Evolutionary conservation across 2,329 filamentous ascomycete genomes (phyloP), one percentile per base, ranked within the genome.

Genomic region (Pyrenochaeta sp.): DNA sequence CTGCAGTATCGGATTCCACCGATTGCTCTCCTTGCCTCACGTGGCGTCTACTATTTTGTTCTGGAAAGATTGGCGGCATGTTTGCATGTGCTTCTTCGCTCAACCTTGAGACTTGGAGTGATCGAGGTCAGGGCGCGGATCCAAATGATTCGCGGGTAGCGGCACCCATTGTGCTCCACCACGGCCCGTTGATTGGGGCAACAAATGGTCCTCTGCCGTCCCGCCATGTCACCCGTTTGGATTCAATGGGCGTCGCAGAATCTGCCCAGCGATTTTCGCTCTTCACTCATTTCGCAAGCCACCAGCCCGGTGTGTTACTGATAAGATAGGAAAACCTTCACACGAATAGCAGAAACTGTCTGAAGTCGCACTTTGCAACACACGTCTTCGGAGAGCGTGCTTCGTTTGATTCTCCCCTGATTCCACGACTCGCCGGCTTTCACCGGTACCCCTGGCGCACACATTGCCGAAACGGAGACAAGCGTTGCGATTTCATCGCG

Each of bases 161-260:
- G 27, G 28, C 45, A 32, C 30, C 45, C 45, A 47, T 28, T n/a
- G 9, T 47, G 24, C 19, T 15, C 27, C 45, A 28, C 28, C 45
- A 47, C 28, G 45, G 15, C n/a, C 45, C 45, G 45, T 32, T 34
- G 28, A 47, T 47, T 47, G 45, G 45, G 27, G 45, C 45, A 47
- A 12, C 47, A 22, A 47, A 10, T 48, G 6, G 28, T 36, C 32
- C 37, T 27, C 48, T 40, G 48, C 36, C 15, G 22, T 43, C 12
- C 34, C 36, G 36, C 25, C 24, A 54, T 56, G 53, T 56, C 53
- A 56, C 49, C 42, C 40, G 27, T 36, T 15, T 48, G 19, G 22
- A 32, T 36, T 46, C 34, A 52, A 34, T 56, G 53, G 19, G 53
- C 48, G 24, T 43, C 42, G 39, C 47, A 24, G 30, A 15, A 46